Base-by-base conservation (phyloP, 345 rosid species). In the Corymbia maculata region DNA sequence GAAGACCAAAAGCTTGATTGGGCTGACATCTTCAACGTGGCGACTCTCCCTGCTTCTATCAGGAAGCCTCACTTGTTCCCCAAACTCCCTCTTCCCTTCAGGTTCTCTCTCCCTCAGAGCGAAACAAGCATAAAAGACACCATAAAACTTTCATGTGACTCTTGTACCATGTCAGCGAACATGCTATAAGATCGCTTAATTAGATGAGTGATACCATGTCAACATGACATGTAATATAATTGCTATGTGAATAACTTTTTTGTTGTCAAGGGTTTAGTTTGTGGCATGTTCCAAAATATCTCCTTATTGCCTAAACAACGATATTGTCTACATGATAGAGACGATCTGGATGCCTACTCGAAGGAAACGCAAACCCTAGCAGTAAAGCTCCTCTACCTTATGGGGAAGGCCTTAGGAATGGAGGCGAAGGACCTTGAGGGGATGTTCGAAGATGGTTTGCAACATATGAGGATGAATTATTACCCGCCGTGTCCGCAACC, bases 361-460 rank as follows among this genome's bases (percentile, higher is more conserved):
- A 6, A 3, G 47, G 93, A 94, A 88, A 45, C 91, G 70, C 92
- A 88, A 87, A 91, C 52, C 51, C 87, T 92, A 55, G 93, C 94
- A 6, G 79, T 94, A 90, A 75, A 30, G 51, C 85, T 96, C 13
- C 50, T 95, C 49, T 87, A 55, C 7, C 88, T 89, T 66, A 88
- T 93, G 93, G 94, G 90, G 11, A 90, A 89, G 85, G 93, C 94
- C n/a, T 85, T 95, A 30, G 52, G 88, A 79, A 94, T 95, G 90
- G 95, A 94, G 21, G 50, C 55, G 9, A 87, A 94, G 50, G 96
- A 95, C 49, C 92, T 95, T 85, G 24, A 86, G 22, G 88, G 89
- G 32, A 36, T 91, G 32, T 91, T 91, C 57, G 52, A 59, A 14
- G 92, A 90, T 10, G 92, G 93, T 61, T 59, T 52, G 51, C 92